A percentile compares a stretch with the other conserved stretches of the same genome.
Conservation (phyloP, 768 basidiomycete species). For the Leccinum variicolor region DNA sequence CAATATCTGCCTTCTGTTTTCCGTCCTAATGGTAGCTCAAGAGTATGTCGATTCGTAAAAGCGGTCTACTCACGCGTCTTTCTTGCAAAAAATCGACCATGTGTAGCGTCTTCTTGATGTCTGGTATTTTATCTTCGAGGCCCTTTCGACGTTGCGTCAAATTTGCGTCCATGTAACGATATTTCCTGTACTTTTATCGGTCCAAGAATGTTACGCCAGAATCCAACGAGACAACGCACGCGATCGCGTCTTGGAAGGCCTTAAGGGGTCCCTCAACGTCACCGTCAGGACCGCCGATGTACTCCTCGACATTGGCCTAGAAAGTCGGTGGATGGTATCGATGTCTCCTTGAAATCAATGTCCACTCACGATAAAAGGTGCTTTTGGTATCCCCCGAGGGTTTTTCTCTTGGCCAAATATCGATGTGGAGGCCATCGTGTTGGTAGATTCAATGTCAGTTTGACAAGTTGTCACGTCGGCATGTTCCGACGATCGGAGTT, state of each 20-base stretch:
- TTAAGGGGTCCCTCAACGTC: slow-evolving; percentile 77
- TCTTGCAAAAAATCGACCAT: slow-evolving; percentile 85
- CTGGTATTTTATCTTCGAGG: slow-evolving; percentile 93
- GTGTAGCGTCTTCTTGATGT: slow-evolving; percentile 86
- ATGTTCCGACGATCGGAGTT: slow-evolving; percentile 25
- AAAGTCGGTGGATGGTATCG: neutral
- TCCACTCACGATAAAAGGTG: slow-evolving; percentile 85
- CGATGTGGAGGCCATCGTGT: slow-evolving; percentile 23
- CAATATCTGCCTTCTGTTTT: slow-evolving; percentile 40
- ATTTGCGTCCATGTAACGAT: slow-evolving; percentile 95
- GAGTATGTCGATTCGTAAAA: neutral
- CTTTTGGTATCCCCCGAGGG: slow-evolving; percentile 90
- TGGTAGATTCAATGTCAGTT: neutral
- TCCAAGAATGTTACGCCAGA: slow-evolving; percentile 12
- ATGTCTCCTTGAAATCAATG: neutral
- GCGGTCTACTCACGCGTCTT: slow-evolving; percentile 51
- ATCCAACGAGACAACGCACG: slow-evolving; percentile 52
- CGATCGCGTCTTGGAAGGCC: slow-evolving; percentile 87
- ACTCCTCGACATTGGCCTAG: slow-evolving; percentile 84
- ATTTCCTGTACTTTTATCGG: slow-evolving; percentile 67
- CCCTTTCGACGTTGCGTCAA: slow-evolving; percentile 72
- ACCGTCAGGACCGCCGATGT: slow-evolving; percentile 74
- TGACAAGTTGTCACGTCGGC: slow-evolving; percentile 3
- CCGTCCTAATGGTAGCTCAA: slow-evolving; percentile 47
- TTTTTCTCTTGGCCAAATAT: slow-evolving; percentile 56